phyloP scores from a whole-genome alignment of 176 grass and related monocot genomes.

The Triticum turgidum region DNA sequence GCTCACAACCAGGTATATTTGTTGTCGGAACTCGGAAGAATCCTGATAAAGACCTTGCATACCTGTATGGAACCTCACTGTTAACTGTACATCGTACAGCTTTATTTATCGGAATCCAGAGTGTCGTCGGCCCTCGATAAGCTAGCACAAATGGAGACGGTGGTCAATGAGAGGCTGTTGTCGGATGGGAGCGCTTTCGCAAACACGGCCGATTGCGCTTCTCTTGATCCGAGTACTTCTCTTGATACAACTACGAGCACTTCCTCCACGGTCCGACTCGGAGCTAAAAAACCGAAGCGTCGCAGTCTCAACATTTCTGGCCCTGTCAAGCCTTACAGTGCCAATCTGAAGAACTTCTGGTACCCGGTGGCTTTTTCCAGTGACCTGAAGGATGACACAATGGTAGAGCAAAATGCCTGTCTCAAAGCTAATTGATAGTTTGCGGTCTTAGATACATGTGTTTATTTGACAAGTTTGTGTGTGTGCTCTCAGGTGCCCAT shows the following conservation, averaged over 20 bases:
- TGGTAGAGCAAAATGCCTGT: slow-evolving; percentile 47
- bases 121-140: slow-evolving; percentile 72
- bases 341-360: slow-evolving; percentile 91
- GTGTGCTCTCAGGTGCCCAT: slow-evolving; percentile 68
- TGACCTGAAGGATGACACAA: slow-evolving; percentile 90
- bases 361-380: slow-evolving; percentile 92
- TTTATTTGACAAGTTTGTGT: background rate
- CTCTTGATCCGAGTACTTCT: slow-evolving; percentile 63
- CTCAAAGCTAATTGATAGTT: background rate
- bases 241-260: slow-evolving; percentile 54
- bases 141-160: slow-evolving; percentile 74
- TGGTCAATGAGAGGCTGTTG: slow-evolving; percentile 68
- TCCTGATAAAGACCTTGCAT: background rate
- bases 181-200: slow-evolving; percentile 41
- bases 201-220: slow-evolving; percentile 34
- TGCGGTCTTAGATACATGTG: background rate
- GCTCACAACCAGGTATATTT: slow-evolving; percentile 77
- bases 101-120: slow-evolving; percentile 76
- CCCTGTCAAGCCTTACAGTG: slow-evolving; percentile 73
- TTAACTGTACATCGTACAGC: slow-evolving; percentile 28
- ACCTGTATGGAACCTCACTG: background rate
- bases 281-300: slow-evolving; percentile 38
- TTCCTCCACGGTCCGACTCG: slow-evolving; percentile 29
- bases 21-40: background rate
- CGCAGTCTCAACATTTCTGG: slow-evolving; percentile 70